Percentiles rank a stretch among this genome's conserved stretches.
Evolutionary conservation across 257 asterid genomes (phyloP).

Genomic region (Pogostemon cablin): DNA sequence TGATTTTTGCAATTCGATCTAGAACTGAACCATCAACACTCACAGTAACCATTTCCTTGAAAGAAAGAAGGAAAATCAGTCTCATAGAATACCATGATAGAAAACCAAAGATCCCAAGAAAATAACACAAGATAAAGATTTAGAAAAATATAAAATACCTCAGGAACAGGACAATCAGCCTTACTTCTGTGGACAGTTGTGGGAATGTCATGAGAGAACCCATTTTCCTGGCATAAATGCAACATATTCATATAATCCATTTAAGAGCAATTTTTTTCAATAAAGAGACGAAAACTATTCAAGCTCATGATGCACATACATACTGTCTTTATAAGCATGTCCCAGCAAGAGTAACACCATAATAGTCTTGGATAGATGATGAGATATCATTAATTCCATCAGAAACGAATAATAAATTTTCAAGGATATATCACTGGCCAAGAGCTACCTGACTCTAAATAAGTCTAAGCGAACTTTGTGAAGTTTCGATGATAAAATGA

Average conservation of each 20-base stretch:
- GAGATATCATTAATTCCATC: conserved; percentile 3
- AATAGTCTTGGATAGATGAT: conserved; percentile 5
- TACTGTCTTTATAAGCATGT: neutral
- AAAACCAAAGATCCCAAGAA: conserved; percentile 13
- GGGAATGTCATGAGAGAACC: conserved; percentile 90
- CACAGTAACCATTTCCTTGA: conserved; percentile 97
- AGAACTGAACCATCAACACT: conserved; percentile 95
- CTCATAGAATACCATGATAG: conserved; percentile 21
- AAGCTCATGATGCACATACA: conserved; percentile 22
- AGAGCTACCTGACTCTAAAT: neutral
- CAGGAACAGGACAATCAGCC: conserved; percentile 98
- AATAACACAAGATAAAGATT: conserved; percentile 5
- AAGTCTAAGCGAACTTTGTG: conserved; percentile 9
- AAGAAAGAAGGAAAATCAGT: conserved; percentile 20
- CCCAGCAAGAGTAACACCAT: conserved; percentile 14
- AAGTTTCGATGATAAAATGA: neutral
- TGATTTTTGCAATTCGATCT: conserved; percentile 93
- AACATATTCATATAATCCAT: conserved; percentile 21
- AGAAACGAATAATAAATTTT: conserved; percentile 17
- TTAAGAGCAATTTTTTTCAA: conserved; percentile 25
- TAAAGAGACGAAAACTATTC: conserved; percentile 20
- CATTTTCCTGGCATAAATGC: conserved; percentile 65
- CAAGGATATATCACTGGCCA: neutral
- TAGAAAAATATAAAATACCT: conserved; percentile 50
- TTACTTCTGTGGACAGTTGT: conserved; percentile 96